Evolutionary conservation across 2,329 filamentous ascomycete genomes (phyloP).

Genomic region (Mariannaea sp.): DNA sequence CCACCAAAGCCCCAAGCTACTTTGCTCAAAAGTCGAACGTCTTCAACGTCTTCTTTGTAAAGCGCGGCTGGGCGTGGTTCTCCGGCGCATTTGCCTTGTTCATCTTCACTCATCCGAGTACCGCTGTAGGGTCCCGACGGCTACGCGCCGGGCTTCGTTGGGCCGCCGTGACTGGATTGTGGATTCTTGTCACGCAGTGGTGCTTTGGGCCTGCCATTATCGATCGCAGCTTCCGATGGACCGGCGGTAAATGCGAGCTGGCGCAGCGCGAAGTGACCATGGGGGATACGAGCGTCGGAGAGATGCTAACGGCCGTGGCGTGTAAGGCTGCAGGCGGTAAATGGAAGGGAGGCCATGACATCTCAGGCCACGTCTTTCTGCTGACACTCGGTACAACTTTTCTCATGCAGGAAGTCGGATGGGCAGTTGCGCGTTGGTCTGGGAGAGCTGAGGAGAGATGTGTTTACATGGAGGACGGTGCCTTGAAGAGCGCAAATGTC

Average conservation of each 20-base stretch:
- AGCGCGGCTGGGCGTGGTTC: conserved; percentile 93
- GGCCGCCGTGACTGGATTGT: conserved; percentile 72
- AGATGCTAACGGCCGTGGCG: conserved; percentile 72
- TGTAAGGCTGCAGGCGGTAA: conserved; percentile 82
- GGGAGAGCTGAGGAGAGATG: conserved; percentile 63
- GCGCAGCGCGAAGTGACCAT: conserved; percentile 53
- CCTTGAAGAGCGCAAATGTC: conserved; percentile 62
- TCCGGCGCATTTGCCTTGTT: conserved; percentile 75
- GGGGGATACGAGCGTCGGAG: conserved; percentile 52
- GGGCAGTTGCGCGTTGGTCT: conserved; percentile 54
- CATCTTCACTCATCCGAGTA: conserved; percentile 67
- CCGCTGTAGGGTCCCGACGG: conserved; percentile 45
- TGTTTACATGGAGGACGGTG: conserved; percentile 69
- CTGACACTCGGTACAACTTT: conserved; percentile 84
- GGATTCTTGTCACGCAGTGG: conserved; percentile 93
- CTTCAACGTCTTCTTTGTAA: conserved; percentile 93
- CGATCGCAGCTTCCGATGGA: conserved; percentile 86
- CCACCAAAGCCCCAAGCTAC: conserved; percentile 72
- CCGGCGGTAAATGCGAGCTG: conserved; percentile 80
- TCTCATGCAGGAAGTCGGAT: conserved; percentile 78
- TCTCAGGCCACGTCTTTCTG: conserved; percentile 93
- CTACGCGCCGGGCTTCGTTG: conserved; percentile 70
- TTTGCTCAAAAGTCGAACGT: conserved; percentile 94
- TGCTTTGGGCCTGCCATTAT: conserved; percentile 91
- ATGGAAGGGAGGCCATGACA: conserved; percentile 95